phyloP scores from a whole-genome alignment of 2,329 filamentous ascomycete genomes.

The Dactylella cylindrospora region DNA sequence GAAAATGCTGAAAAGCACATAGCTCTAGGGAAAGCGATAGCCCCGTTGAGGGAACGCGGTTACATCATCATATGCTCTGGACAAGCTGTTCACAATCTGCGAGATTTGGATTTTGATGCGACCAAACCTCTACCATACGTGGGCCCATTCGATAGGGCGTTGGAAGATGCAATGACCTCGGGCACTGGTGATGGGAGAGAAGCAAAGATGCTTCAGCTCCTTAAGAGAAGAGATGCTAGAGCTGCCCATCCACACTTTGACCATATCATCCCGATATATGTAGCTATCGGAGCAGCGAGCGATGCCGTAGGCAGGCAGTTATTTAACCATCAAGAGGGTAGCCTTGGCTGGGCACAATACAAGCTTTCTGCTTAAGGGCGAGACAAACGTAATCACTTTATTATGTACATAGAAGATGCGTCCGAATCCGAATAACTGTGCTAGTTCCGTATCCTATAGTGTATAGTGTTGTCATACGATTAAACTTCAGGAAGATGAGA shows the following conservation, averaged over 20 bases:
- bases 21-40: constrained; percentile 66
- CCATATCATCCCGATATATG: constrained; percentile 63
- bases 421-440: too few relatives aligned
- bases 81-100: constrained; percentile 73
- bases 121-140: constrained; percentile 60
- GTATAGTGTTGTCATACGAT: too few relatives aligned
- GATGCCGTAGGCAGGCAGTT: constrained; percentile 54
- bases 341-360: constrained; percentile 61
- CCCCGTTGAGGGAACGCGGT: constrained; percentile 66
- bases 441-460: too few relatives aligned
- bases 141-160: constrained; percentile 66
- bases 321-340: constrained; percentile 58
- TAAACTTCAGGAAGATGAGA: too few relatives aligned
- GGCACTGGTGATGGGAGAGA: constrained; percentile 54
- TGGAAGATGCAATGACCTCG: constrained; percentile 63
- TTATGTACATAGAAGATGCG: too few relatives aligned
- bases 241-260: constrained; percentile 66
- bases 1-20: constrained; percentile 69
- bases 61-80: constrained; percentile 70
- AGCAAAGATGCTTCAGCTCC: constrained; percentile 55
- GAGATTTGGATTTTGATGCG: constrained; percentile 55
- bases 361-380: too few relatives aligned
- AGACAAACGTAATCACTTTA: too few relatives aligned
- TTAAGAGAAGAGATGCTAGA: constrained; percentile 59
- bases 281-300: constrained; percentile 61